Percentiles rank a stretch among this genome's conserved stretches.
These are phyloP conservation scores for Dacryopinax spathularia DNA, from an alignment of 768 basidiomycete species.

Conservation along the genomic window DNA sequence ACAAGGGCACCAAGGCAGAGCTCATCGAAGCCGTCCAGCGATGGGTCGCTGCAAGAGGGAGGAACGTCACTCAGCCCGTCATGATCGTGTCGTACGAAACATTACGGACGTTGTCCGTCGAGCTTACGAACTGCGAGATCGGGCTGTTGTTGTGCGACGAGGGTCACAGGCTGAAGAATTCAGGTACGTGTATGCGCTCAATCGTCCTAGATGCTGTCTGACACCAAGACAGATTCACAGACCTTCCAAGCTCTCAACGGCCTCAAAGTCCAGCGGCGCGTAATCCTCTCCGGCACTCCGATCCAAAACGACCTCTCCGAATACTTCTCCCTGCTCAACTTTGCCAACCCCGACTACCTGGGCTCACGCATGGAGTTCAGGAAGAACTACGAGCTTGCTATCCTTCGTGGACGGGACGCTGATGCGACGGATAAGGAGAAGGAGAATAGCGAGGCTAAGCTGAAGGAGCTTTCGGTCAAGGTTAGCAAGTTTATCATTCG, in stretches of 20 bases:
- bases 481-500: conserved; percentile 92
- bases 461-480: conserved; percentile 75
- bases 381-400: conserved; percentile 87
- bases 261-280: conserved; percentile 75
- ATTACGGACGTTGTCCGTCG: conserved; percentile 59
- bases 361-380: conserved; percentile 82
- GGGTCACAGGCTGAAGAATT: conserved; percentile 93
- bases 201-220: conserved; percentile 5
- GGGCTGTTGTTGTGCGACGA: conserved; percentile 94
- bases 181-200: conserved; percentile 38
- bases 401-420: conserved; percentile 81
- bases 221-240: conserved; percentile 47
- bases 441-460: conserved; percentile 71
- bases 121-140: conserved; percentile 67
- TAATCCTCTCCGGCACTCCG: conserved; percentile 88
- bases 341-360: conserved; percentile 81
- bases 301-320: conserved; percentile 93
- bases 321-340: conserved; percentile 85
- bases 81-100: conserved; percentile 99
- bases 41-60: conserved; percentile 80
- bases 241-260: conserved; percentile 75
- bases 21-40: conserved; percentile 63
- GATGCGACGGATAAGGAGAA: conserved; percentile 67
- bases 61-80: conserved; percentile 86
- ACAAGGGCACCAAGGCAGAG: conserved; percentile 75